Evolutionary conservation across 164 flowering plant genomes (phyloP).

Genomic region (Berberis vulgaris): DNA sequence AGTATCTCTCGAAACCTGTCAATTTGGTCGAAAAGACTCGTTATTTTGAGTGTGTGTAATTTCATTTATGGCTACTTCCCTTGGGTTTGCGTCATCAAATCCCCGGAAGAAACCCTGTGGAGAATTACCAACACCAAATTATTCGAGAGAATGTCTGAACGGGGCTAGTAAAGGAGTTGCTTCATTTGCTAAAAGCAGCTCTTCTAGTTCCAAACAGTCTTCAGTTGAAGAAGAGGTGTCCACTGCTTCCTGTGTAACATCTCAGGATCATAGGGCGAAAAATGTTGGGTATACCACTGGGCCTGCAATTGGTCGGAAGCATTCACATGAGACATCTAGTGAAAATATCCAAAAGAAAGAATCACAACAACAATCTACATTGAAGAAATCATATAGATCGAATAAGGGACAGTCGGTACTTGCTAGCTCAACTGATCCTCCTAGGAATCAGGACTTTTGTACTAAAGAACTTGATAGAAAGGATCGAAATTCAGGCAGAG

Average conservation of each 20-base stretch:
- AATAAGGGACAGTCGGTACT: constrained; percentile 21
- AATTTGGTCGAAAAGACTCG: too few relatives aligned
- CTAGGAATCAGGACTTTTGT: constrained; percentile 11
- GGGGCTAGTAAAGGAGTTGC: not conserved
- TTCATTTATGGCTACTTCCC: too few relatives aligned
- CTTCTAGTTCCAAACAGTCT: constrained; percentile 17
- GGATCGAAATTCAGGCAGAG: not conserved
- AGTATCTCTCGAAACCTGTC: too few relatives aligned
- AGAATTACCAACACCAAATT: not conserved
- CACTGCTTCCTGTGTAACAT: constrained; percentile 17
- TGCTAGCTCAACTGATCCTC: constrained; percentile 7
- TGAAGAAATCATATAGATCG: constrained; percentile 13
- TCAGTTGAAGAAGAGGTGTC: constrained; percentile 19
- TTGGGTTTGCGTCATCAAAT: too few relatives aligned
- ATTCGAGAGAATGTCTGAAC: not conserved
- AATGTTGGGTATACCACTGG: not conserved
- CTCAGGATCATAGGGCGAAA: constrained; percentile 16
- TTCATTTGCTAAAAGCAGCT: not conserved
- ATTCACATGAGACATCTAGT: not conserved
- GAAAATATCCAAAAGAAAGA: constrained; percentile 12
- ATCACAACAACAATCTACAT: constrained; percentile 7
- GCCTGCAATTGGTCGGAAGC: not conserved
- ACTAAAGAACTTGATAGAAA: not conserved
- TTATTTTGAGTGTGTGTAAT: too few relatives aligned
- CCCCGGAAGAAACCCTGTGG: not conserved